Percentiles rank a stretch among this genome's conserved stretches.
Conservation (phyloP, 257 asterid genomes). For the Perilla frutescens region DNA sequence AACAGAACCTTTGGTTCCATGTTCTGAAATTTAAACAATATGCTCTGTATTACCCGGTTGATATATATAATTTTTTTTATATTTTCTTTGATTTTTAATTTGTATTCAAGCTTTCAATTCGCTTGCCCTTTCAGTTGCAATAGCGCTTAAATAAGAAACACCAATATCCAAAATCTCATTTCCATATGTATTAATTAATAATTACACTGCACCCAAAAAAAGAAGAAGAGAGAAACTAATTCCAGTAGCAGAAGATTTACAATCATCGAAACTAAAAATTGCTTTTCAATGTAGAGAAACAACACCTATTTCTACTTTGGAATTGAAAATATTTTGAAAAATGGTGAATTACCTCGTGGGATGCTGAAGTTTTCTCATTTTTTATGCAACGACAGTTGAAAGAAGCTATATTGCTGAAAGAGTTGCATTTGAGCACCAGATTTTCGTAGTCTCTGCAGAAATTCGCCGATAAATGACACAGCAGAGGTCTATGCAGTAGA, state of each 20-base stretch:
- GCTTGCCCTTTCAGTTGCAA: not conserved
- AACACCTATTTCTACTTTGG: too few relatives aligned
- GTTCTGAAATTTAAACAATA: not conserved
- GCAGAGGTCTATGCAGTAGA: constrained; percentile 27
- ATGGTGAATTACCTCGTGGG: constrained; percentile 38
- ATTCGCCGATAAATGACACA: constrained; percentile 7
- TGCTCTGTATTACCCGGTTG: not conserved
- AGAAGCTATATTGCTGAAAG: constrained; percentile 30
- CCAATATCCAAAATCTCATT: constrained; percentile 4
- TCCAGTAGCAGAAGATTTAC: not conserved
- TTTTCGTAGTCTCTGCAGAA: constrained; percentile 1
- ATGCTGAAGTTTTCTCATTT: constrained; percentile 24
- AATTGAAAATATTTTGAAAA: not conserved
- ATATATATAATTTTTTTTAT: not conserved
- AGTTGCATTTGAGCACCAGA: constrained; percentile 20
- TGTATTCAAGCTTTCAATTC: not conserved
- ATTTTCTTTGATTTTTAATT: not conserved
- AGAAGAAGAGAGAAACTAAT: constrained; percentile 4
- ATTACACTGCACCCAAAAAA: not conserved
- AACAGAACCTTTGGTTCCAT: not conserved
- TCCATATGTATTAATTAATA: not conserved
- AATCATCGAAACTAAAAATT: not conserved
- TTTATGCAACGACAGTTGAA: constrained; percentile 36
- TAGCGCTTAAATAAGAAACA: not conserved
- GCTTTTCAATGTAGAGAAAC: not conserved